phyloP scores from a whole-genome alignment of 129 eudicot genomes.

The Lonicera japonica region DNA sequence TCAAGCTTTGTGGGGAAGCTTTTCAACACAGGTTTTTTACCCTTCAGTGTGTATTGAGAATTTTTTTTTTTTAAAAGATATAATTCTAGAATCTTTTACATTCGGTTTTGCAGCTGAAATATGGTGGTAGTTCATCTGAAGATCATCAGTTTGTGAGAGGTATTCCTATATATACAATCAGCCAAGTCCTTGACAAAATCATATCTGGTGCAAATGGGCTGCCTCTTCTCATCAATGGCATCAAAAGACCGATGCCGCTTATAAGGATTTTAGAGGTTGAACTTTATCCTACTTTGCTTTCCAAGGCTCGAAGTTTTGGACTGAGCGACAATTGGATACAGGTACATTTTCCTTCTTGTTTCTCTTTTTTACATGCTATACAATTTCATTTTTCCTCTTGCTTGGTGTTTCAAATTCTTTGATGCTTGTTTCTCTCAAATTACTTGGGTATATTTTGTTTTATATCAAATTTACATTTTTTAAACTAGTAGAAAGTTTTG shows the following conservation, averaged over 20 bases:
- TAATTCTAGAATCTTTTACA: constrained; percentile 8
- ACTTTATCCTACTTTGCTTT: constrained; percentile 87
- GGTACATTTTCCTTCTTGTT: constrained; percentile 31
- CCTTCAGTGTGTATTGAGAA: constrained; percentile 10
- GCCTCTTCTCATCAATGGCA: constrained; percentile 70
- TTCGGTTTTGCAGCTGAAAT: constrained; percentile 54
- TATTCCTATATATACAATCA: constrained; percentile 67
- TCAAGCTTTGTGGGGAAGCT: constrained; percentile 92
- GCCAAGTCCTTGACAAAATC: constrained; percentile 58
- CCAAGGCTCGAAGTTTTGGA: constrained; percentile 93
- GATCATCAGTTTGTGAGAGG: constrained; percentile 98
- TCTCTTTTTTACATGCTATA: background rate
- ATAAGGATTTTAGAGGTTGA: constrained; percentile 80
- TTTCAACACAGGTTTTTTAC: constrained; percentile 80
- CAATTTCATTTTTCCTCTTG: background rate
- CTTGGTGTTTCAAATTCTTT: background rate
- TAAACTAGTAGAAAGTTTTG: too few relatives aligned
- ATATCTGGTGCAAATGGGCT: constrained; percentile 63
- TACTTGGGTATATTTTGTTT: too few relatives aligned
- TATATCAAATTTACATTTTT: too few relatives aligned
- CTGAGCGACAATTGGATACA: constrained; percentile 79
- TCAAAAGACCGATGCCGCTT: constrained; percentile 70
- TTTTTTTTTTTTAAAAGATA: constrained; percentile 10
- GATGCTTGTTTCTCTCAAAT: background rate
- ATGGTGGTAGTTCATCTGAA: constrained; percentile 65